These are phyloP conservation scores for Neurospora terricola DNA, from an alignment of 495 filamentous ascomycete genomes.

Conservation along the genomic window DNA sequence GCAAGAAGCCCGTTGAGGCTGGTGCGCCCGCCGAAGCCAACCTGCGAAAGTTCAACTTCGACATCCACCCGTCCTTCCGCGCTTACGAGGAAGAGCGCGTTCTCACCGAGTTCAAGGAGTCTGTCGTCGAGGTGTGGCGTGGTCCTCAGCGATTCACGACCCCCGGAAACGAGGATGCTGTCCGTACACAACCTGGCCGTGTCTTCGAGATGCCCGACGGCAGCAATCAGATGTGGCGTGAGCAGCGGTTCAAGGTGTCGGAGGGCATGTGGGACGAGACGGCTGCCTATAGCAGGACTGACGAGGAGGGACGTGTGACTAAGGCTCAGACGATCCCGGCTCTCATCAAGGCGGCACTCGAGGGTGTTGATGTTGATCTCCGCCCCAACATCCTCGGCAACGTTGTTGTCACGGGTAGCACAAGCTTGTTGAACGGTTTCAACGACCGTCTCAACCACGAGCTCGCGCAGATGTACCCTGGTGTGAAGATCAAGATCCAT, in stretches of 20 bases:
- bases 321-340: conserved; percentile 67
- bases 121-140: conserved; percentile 87
- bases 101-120: conserved; percentile 93
- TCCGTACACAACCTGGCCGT: conserved; percentile 53
- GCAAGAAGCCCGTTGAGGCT: conserved; percentile 82
- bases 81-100: conserved; percentile 84
- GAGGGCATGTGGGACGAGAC: conserved; percentile 85
- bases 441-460: conserved; percentile 81
- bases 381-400: conserved; percentile 74
- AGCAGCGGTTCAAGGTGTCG: conserved; percentile 71
- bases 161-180: conserved; percentile 56
- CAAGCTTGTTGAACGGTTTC: conserved; percentile 76
- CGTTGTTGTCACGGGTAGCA: conserved; percentile 86
- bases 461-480: conserved; percentile 66
- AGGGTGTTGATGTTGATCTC: conserved; percentile 77
- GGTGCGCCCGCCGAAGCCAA: conserved; percentile 55
- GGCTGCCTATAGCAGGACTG: conserved; percentile 39
- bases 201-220: conserved; percentile 94
- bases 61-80: conserved; percentile 64
- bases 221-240: conserved; percentile 84
- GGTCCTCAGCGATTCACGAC: conserved; percentile 60
- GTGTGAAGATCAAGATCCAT: conserved; percentile 71
- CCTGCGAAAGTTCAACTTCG: conserved; percentile 49
- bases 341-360: conserved; percentile 66
- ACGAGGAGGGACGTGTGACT: conserved; percentile 31